Evolutionary conservation across 768 basidiomycete species (phyloP).

Genomic region (Cystofilobasidium capitatum): DNA sequence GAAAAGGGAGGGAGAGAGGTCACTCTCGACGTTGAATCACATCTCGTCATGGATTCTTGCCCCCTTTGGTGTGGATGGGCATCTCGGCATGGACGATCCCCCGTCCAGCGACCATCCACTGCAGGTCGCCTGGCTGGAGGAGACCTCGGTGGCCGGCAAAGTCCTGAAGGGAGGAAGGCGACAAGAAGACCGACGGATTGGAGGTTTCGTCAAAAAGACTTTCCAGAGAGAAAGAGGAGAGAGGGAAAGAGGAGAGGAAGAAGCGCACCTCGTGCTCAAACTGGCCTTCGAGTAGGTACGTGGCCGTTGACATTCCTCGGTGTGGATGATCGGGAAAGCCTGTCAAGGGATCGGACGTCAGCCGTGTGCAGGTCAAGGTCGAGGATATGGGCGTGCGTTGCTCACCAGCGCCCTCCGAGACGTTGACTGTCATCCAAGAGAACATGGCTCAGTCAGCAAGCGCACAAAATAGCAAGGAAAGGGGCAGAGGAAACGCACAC

Average conservation of each 20-base stretch:
- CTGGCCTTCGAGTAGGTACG: conserved; percentile 75
- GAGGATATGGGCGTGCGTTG: too few species aligned
- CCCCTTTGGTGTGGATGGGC: conserved; percentile 63
- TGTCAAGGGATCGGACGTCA: not conserved
- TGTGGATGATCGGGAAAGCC: conserved; percentile 8
- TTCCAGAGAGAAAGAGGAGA: conserved; percentile 1
- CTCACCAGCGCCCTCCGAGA: conserved; percentile 40
- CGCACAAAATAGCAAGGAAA: not conserved
- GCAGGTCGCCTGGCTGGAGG: conserved; percentile 55
- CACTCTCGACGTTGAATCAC: too few species aligned
- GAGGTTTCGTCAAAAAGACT: conserved; percentile 5
- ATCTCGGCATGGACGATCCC: conserved; percentile 43
- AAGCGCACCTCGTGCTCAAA: conserved; percentile 3
- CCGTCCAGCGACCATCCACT: conserved; percentile 64
- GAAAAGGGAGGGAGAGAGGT: too few species aligned
- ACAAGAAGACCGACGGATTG: not conserved
- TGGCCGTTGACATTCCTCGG: conserved; percentile 48
- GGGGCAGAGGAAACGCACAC: conserved; percentile 21
- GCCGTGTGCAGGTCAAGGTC: not conserved
- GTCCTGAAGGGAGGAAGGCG: conserved; percentile 57
- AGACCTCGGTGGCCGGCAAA: conserved; percentile 50
- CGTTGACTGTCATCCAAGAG: conserved; percentile 47
- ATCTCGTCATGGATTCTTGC: conserved; percentile 70
- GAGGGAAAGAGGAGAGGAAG: too few species aligned
- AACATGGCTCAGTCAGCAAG: conserved; percentile 19